Evolutionary conservation across 2,329 filamentous ascomycete genomes (phyloP).

Genomic region (Tolypocladium endophyticum): DNA sequence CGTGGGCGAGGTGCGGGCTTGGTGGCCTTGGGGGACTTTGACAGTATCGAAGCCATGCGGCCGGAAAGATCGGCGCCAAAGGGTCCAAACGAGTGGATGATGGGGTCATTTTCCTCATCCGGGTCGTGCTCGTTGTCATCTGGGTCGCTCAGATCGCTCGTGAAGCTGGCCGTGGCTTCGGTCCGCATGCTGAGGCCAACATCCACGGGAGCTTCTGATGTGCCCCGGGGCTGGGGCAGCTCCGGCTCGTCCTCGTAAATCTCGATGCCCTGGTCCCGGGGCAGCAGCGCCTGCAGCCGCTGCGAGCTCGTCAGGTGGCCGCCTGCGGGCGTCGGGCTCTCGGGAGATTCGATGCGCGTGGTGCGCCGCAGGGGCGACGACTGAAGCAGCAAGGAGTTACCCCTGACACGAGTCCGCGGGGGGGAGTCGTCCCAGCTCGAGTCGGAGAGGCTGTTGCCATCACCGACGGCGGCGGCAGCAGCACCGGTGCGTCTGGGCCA

Average conservation of each 20-base stretch:
- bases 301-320: slow-evolving; percentile 28
- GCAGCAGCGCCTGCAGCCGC: slow-evolving; percentile 34
- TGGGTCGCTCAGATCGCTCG: slow-evolving; percentile 41
- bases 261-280: slow-evolving; percentile 37
- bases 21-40: slow-evolving; percentile 49
- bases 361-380: slow-evolving; percentile 49
- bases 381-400: slow-evolving; percentile 33
- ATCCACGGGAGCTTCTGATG: slow-evolving; percentile 7
- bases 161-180: slow-evolving; percentile 41
- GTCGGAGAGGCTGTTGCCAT: slow-evolving; percentile 43
- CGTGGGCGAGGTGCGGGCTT: slow-evolving; percentile 14
- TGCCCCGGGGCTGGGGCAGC: slow-evolving; percentile 22
- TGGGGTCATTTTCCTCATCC: slow-evolving; percentile 89
- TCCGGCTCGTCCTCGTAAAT: slow-evolving; percentile 63
- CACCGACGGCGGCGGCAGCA: background rate
- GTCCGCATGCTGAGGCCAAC: slow-evolving; percentile 36
- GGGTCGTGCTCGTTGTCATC: slow-evolving; percentile 62
- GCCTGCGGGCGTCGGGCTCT: slow-evolving; percentile 49
- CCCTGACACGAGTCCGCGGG: slow-evolving; percentile 22
- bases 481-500: slow-evolving; percentile 59
- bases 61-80: slow-evolving; percentile 79
- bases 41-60: slow-evolving; percentile 67
- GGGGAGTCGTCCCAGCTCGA: slow-evolving; percentile 62
- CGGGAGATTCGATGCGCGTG: slow-evolving; percentile 58
- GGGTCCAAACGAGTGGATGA: slow-evolving; percentile 84